Evolutionary conservation across 169 alveolate species (phyloP).

Genomic region (Plasmodium cynomolgi): DNA sequence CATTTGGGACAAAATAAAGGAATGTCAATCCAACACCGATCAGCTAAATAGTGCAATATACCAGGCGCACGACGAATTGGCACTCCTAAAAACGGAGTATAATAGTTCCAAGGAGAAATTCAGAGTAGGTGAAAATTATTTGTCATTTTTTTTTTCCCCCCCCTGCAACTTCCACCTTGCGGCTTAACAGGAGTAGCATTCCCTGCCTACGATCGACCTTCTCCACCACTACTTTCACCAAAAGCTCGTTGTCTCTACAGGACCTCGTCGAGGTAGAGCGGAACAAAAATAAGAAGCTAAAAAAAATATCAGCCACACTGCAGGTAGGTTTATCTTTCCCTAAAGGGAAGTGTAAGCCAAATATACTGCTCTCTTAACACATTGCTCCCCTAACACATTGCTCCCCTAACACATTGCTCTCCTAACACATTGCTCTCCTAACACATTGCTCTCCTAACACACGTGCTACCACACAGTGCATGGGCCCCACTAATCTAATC

Average conservation of each 20-base stretch:
- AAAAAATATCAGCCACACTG: conserved; percentile 55
- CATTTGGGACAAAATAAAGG: conserved; percentile 46
- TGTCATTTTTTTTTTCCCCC: neutral
- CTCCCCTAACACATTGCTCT: neutral
- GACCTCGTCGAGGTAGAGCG: conserved; percentile 40
- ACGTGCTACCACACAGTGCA: neutral
- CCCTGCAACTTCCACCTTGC: neutral
- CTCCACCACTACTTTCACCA: neutral
- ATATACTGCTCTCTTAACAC: neutral
- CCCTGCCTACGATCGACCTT: neutral
- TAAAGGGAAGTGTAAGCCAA: neutral
- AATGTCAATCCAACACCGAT: conserved; percentile 17
- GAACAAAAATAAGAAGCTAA: conserved; percentile 44
- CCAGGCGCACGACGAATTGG: conserved; percentile 22
- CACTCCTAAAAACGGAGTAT: conserved; percentile 4
- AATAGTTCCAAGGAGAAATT: conserved; percentile 21
- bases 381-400: too few relatives aligned
- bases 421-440: neutral
- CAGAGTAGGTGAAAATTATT: neutral
- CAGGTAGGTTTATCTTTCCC: conserved; percentile 22
- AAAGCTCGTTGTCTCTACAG: neutral
- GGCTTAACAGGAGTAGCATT: neutral
- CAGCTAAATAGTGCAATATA: conserved; percentile 18
- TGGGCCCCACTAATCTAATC: neutral
- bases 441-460: neutral